Conservation (phyloP, 2,329 filamentous ascomycete genomes). For the Penicillium aurantiogriseum region DNA sequence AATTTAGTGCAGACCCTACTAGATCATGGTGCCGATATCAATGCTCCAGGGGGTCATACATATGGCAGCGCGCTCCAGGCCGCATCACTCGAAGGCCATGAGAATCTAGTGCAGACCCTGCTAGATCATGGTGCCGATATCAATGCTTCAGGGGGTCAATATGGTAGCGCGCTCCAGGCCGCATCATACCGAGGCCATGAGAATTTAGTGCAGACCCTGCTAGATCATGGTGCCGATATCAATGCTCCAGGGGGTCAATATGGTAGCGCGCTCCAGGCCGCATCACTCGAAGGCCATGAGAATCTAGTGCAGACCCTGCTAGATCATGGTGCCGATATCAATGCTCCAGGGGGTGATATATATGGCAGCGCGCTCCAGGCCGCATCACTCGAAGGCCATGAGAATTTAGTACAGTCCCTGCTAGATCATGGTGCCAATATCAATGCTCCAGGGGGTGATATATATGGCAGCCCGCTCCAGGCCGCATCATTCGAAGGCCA, state of each 20-base stretch:
- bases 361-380: neutral
- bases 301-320: constrained; percentile 2
- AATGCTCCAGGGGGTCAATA: neutral
- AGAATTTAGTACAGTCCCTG: neutral
- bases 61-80: neutral
- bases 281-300: neutral
- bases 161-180: constrained; percentile 2
- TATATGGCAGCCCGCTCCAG: neutral
- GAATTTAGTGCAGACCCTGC: neutral
- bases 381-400: accelerated
- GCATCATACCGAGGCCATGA: neutral
- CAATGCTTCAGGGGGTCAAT: neutral
- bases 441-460: no score
- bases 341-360: neutral
- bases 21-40: neutral
- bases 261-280: constrained; percentile 3
- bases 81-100: accelerated
- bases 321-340: neutral
- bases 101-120: neutral
- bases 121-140: no score
- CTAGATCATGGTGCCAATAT: neutral
- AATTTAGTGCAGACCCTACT: neutral
- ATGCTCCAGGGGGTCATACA: no score
- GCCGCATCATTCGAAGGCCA: neutral
- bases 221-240: constrained; percentile 7